Evolutionary conservation across 306 rosid species (phyloP).

Genomic region (Dalbergia oliveri): DNA sequence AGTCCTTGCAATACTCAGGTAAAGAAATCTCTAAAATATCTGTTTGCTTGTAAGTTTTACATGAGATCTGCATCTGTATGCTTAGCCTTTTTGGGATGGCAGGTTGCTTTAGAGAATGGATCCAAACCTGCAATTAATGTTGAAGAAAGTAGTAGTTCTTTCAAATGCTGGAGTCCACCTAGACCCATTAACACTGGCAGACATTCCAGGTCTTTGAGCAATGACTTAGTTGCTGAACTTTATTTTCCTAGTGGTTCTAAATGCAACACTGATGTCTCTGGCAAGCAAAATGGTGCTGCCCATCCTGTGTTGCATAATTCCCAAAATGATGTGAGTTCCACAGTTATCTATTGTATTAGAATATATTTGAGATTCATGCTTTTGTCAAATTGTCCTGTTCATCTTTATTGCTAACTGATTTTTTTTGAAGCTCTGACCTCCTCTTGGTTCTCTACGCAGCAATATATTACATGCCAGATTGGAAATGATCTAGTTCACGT

Average conservation of each 20-base stretch:
- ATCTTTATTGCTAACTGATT: constrained; percentile 38
- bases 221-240: constrained; percentile 51
- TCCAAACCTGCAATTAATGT: constrained; percentile 56
- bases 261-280: constrained; percentile 56
- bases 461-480: constrained; percentile 66
- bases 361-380: constrained; percentile 39
- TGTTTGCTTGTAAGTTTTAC: constrained; percentile 37
- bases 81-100: constrained; percentile 52
- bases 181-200: constrained; percentile 50
- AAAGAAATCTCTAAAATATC: constrained; percentile 34
- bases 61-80: constrained; percentile 31
- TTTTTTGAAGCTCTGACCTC: constrained; percentile 50
- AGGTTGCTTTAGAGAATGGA: constrained; percentile 64
- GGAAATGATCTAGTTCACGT: constrained; percentile 63
- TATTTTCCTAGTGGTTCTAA: constrained; percentile 69
- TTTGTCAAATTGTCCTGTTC: constrained; percentile 22
- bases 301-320: constrained; percentile 48
- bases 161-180: constrained; percentile 62
- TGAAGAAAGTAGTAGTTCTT: constrained; percentile 82
- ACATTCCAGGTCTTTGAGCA: constrained; percentile 60
- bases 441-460: constrained; percentile 55
- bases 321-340: constrained; percentile 72
- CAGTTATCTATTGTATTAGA: constrained; percentile 23
- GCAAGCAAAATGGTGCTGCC: constrained; percentile 53
- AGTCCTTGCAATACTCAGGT: constrained; percentile 67